phyloP scores from a whole-genome alignment of 495 filamentous ascomycete species.

The Viridothelium virens region DNA sequence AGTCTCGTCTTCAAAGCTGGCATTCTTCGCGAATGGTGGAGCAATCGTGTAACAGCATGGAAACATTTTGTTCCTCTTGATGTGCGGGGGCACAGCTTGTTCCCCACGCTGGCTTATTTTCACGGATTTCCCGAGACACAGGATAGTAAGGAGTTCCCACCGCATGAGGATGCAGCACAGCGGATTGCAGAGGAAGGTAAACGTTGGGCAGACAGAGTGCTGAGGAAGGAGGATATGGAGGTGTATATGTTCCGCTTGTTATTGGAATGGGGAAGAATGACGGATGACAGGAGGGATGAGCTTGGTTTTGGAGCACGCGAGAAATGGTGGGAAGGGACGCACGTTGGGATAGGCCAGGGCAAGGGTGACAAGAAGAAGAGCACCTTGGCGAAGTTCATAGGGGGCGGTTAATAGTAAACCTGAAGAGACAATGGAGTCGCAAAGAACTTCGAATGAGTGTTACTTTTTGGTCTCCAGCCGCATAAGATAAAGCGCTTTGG shows the following conservation, averaged over 20 bases:
- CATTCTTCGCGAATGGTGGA: constrained; percentile 70
- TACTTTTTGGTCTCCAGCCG: background rate
- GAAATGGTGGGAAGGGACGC: constrained; percentile 6
- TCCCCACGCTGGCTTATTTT: constrained; percentile 32
- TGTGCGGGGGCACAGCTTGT: constrained; percentile 42
- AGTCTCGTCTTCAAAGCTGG: constrained; percentile 56
- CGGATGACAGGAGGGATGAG: constrained; percentile 33
- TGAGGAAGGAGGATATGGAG: constrained; percentile 75
- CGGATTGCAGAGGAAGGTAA: constrained; percentile 61
- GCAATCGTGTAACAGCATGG: constrained; percentile 63
- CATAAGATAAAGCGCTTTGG: background rate
- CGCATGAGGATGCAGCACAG: constrained; percentile 43
- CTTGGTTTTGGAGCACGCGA: constrained; percentile 18
- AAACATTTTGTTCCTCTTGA: constrained; percentile 72
- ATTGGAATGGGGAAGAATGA: constrained; percentile 52
- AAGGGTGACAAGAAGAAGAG: background rate
- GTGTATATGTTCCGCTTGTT: constrained; percentile 73
- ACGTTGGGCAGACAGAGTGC: constrained; percentile 55
- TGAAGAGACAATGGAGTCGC: too few relatives aligned
- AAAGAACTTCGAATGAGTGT: too few relatives aligned
- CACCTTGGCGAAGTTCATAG: background rate
- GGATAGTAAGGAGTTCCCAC: constrained; percentile 24
- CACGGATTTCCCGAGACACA: constrained; percentile 23
- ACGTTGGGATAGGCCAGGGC: background rate
- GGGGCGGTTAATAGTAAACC: background rate